Conservation (phyloP, 768 basidiomycete species). For the Leccinum barrowsii region DNA sequence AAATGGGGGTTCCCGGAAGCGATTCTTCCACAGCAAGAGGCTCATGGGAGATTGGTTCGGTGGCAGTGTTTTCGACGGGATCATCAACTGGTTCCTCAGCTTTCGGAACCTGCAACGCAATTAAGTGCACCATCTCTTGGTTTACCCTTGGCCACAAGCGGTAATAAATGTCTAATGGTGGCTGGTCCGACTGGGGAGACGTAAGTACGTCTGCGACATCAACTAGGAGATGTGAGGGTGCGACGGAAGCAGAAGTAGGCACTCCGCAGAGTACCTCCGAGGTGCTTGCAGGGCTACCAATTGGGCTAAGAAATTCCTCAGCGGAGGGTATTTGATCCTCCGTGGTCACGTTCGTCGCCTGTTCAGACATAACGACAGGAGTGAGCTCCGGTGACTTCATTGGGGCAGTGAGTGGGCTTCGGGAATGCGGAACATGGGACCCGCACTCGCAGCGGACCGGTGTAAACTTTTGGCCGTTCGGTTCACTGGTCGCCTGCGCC, state of each 20-base stretch:
- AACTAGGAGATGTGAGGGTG: constrained; percentile 8
- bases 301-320: constrained; percentile 27
- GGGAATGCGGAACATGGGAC: neutral
- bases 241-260: neutral
- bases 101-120: constrained; percentile 11
- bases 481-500: constrained; percentile 3
- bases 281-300: constrained; percentile 15
- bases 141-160: constrained; percentile 35
- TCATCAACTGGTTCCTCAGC: neutral
- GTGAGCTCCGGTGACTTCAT: neutral
- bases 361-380: constrained; percentile 2
- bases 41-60: constrained; percentile 10
- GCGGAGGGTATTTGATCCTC: constrained; percentile 1
- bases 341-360: neutral
- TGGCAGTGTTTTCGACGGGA: neutral
- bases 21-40: constrained; percentile 32
- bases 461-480: neutral
- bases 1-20: constrained; percentile 20
- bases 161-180: constrained; percentile 19
- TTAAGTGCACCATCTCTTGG: constrained; percentile 36
- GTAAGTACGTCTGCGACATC: constrained; percentile 4
- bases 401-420: neutral
- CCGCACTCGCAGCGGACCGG: neutral
- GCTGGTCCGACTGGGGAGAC: constrained; percentile 8
- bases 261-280: neutral